Conservation (phyloP, 2,329 filamentous ascomycete genomes). For the Phialophora tarda region DNA sequence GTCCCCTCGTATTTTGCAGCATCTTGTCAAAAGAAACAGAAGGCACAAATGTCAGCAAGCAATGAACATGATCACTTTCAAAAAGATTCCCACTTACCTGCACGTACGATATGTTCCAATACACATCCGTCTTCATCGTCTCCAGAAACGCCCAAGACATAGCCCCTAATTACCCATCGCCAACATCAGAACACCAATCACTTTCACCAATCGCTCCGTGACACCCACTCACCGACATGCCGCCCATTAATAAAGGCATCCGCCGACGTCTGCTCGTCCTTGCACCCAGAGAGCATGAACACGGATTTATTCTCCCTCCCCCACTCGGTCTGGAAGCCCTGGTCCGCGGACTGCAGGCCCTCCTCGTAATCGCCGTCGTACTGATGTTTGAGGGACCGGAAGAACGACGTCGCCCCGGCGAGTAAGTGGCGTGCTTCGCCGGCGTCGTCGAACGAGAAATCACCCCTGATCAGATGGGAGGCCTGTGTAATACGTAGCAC, state of each 20-base stretch:
- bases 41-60: background rate
- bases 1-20: constrained; percentile 41
- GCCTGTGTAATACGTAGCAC: constrained; percentile 7
- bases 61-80: background rate
- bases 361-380: constrained; percentile 53
- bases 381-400: constrained; percentile 48
- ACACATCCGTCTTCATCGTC: constrained; percentile 36
- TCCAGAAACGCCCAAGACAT: constrained; percentile 40
- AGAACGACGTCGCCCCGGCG: constrained; percentile 61
- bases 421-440: constrained; percentile 59
- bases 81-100: constrained; percentile 24
- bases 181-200: background rate
- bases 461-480: constrained; percentile 54
- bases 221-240: constrained; percentile 39
- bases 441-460: constrained; percentile 50
- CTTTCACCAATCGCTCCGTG: background rate
- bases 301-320: constrained; percentile 54
- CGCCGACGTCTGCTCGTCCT: constrained; percentile 59
- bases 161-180: constrained; percentile 22
- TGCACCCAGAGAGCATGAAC: constrained; percentile 59
- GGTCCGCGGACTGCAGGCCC: constrained; percentile 48
- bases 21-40: constrained; percentile 32
- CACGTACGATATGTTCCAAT: constrained; percentile 37
- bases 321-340: constrained; percentile 54
- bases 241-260: constrained; percentile 55